Evolutionary conservation across 2,329 filamentous ascomycete genomes (phyloP), one percentile per base, ranked within the genome.

Genomic region (Exophiala spinifera): DNA sequence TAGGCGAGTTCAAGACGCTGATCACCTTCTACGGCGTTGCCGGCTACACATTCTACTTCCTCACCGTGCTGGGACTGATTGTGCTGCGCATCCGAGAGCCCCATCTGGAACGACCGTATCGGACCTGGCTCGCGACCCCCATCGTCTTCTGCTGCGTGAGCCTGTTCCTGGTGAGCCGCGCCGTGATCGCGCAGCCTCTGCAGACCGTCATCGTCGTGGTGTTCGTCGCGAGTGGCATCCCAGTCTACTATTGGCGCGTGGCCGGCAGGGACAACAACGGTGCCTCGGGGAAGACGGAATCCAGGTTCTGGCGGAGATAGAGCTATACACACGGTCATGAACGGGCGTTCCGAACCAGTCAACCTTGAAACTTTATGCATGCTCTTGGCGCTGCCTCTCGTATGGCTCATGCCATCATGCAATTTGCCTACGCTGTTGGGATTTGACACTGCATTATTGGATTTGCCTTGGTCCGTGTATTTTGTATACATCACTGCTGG

Each of bases 91-190:
- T 97, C 25, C 82, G 82, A 59, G 94, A 99, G 70, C 94, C 94
- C 3, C 79, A 86, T 59, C 79, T 99, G 43, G 91, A 96, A 70
- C 77, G 94, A 21, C 92, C 94, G 0, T 99, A 99, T 73, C 86
- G 85, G 69, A 96, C 91, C 2, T 99, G 92, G 94, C 96, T 99
- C 66, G 87, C 87, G 1, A 99, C 94, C 2, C 94, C 94, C 10
- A 92, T 99, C 61, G 92, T 96, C 53, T 99, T 99, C 70, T 99
- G 94, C 79, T 99, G 94, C 67, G 94, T 99, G 36, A 95, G 89
- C 69, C 72, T 99, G 61, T 99, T 99, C 68, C 72, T 99, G 61
- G 81, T 99, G 39, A 91, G 85, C 66, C 80, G 94, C 47, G 91
- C 91, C 3, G 85, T 97, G 13, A 94, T 99, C 67, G 88, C 91